These are phyloP conservation scores for Moniliophthora roreri DNA, from an alignment of 1,284 basidiomycete species.

Conservation along the genomic window DNA sequence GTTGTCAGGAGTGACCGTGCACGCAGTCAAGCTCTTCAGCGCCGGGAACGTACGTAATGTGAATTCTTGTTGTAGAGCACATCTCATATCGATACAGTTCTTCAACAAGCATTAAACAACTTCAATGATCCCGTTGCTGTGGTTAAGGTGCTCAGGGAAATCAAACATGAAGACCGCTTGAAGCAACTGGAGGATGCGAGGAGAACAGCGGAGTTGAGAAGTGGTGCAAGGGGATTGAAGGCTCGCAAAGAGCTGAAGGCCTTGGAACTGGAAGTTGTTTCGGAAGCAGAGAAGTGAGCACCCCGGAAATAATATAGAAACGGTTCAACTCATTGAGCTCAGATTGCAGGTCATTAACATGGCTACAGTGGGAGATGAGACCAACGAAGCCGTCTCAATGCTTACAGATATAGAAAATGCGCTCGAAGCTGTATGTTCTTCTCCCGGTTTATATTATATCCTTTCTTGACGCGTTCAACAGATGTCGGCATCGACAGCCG, in stretches of 20 bases:
- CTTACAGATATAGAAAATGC: constrained; percentile 36
- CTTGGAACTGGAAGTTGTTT: constrained; percentile 39
- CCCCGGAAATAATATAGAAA: neutral
- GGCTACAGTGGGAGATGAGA: constrained; percentile 4
- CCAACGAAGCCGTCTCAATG: constrained; percentile 26
- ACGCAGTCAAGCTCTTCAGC: constrained; percentile 7
- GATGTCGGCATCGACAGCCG: constrained; percentile 43
- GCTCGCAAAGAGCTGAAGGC: constrained; percentile 78
- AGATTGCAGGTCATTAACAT: neutral
- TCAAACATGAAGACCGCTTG: constrained; percentile 29
- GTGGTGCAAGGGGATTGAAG: constrained; percentile 71
- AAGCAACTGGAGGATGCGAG: constrained; percentile 45
- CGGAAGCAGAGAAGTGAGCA: constrained; percentile 7
- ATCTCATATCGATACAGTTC: constrained; percentile 1
- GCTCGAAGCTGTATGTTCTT: constrained; percentile 35
- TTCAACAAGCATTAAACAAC: constrained; percentile 11
- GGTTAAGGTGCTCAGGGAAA: constrained; percentile 23
- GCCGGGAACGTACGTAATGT: constrained; percentile 4
- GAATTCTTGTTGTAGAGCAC: neutral
- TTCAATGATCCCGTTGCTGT: constrained; percentile 25
- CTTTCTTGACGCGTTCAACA: constrained; percentile 11
- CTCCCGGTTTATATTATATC: constrained; percentile 12
- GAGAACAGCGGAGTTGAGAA: constrained; percentile 55
- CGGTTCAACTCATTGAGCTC: neutral
- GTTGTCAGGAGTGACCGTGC: constrained; percentile 33